Evolutionary conservation across 2,329 filamentous ascomycete genomes (phyloP), one percentile per base, ranked within the genome.

Genomic region (Alternaria hordeiaustralica): DNA sequence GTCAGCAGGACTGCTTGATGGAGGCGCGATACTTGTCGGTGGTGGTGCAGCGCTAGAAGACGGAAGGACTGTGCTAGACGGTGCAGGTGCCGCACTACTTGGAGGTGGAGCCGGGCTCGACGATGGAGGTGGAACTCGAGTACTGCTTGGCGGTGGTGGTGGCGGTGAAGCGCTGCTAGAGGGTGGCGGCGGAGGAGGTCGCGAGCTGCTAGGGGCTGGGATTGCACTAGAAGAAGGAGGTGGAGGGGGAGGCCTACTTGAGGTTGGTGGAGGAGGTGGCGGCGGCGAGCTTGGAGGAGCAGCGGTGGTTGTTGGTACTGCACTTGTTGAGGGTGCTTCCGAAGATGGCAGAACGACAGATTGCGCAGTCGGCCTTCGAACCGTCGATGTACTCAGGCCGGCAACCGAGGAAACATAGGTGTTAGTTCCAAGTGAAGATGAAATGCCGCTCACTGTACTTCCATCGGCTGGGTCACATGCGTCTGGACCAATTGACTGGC

Each of bases 381-480:
- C 59, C 0, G 57, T 65, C 4, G 25, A 2, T 13, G 70, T 71
- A 0, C 44, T 50, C 28, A 43, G 15, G 44, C 25, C 36, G 36
- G 55, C 1, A 58, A 12, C 11, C 26, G 68, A 66, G 1, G 44
- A 21, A 0, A 74, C 7, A 10, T 46, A 64, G 1, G 68, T 71
- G 0, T 44, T 60, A n/a, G 30, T 55, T 5, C 65, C 67, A 7
- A 67, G 26, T 2, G 61, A 66, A 15, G 41, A 47, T 15, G 68
- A 70, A n/a, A 15, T 41, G 6, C 9, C 11, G 2, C 55, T 25
- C 1, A 26, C 41, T 1, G 62, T 61, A 13, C 51, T 30, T 4
- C 71, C 71, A n/a, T 68, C 63, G 5, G 78, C 60, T 2, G 77
- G 78, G 55, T 80, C 78, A 51, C 78, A 80, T 10, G 78, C 78